Base-by-base conservation (phyloP, 78 protist genomes). In the Planoprotostelium fungivorum region DNA sequence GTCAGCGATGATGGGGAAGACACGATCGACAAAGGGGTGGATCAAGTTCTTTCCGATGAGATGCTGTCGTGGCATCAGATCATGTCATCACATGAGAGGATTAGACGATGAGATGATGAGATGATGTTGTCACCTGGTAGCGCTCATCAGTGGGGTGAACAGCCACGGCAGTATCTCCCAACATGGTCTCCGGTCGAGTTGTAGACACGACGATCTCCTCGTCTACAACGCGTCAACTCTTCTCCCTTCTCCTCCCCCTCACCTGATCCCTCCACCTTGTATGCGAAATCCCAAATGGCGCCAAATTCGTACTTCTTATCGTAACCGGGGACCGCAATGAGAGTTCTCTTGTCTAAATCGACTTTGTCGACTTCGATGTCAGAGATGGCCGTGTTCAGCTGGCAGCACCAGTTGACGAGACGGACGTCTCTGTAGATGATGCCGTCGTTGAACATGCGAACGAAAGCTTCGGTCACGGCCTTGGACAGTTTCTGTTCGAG, bases 121-220 rank as follows among this genome's bases (percentile, higher is more conserved):
- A 51, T 51, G 73, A 51, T 51, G 16, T 51, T 16, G 16, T 51
- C n/a, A 16, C 73, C 73, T 90, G 90, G 96, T 97, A 98, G 63
- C 98, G 90, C 38, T 35, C 35, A 89, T 99, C 99, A 0, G 96
- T 93, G 34, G 99, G 99, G 94, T 99, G 98, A 73, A 99, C 94
- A n/a, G 99, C 99, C 1, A 99, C 97, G 36, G 99, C 99, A 25
- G 98, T 91, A 85, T 99, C 99, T 0, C 99, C 99, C 37, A 99
- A 94, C 98, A 99, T 99, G 5, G 99, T 99, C 94, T 99, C 99
- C 0, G 96, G 95, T 83, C 99, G 99, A 0, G 99, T 99, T 38
- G 99, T 99, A 34, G 99, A 98, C 38, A 99, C 97, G 35, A 92
- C 91, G 28, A 99, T 31, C 51, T 96, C 91, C 37, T 97, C 97